Evolutionary conservation across 1,284 basidiomycete genomes (phyloP), one percentile per base, ranked within the genome.

Genomic region (Tilletia setariae): DNA sequence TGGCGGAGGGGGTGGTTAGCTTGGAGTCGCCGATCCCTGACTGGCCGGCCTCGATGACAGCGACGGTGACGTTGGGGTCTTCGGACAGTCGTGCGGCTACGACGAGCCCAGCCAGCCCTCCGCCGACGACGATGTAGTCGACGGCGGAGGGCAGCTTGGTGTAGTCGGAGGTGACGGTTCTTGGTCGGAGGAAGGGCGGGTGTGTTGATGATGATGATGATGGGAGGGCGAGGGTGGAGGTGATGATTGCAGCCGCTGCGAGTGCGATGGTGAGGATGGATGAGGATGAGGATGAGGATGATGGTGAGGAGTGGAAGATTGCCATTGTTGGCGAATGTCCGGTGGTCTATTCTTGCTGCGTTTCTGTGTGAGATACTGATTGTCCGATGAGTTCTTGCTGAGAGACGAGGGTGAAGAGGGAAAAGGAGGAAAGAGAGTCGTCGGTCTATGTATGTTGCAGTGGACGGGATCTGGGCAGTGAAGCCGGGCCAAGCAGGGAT

Each of bases 31-130:
- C 62, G 42, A 44, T 47, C 25, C 62, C 62, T 8, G 42, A 44
- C 13, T 25, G 19, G 2, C 88, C 88, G 1, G 86, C 88, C 77
- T 89, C 88, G 63, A 80, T 80, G 47, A 80, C 79, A 3, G 74
- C 76, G 7, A 81, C 79, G 3, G 69, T 72, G 47, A 79, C 68
- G 49, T 72, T 63, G 16, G 71, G 64, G 64, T 81, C 74, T 40
- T 77, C 72, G 0, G 76, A 74, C 19, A 81, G 72, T 0, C 79
- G 72, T 4, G 70, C 70, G 11, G 79, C 79, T 6, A 81, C 72
- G 2, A 72, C 71, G 7, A 81, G 69, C 28, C 79, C 79, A 2
- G 78, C 77, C 30, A 93, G 92, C 1, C 95, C 95, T 35, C 78
- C 79, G 13, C 79, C 79, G 42, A 79, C 71, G 28, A 81, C 69